phyloP scores from a whole-genome alignment of 495 filamentous ascomycete species.

The Tuber borchii region DNA sequence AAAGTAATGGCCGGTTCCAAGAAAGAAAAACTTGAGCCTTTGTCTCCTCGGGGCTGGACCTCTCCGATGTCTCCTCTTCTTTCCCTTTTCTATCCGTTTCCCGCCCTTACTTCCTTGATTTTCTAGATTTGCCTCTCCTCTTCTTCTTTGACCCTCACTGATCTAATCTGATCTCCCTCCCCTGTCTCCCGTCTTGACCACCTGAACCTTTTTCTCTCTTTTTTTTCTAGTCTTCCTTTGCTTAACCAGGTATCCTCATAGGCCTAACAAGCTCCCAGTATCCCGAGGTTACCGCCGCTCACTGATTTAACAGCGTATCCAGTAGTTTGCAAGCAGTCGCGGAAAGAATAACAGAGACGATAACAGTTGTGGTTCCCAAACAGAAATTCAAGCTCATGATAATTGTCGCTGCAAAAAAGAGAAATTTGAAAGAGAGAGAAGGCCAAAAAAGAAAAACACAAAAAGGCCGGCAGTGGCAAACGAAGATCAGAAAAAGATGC shows the following conservation, averaged over 20 bases:
- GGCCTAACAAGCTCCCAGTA: not conserved
- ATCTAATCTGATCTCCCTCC: not conserved
- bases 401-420: constrained; percentile 19
- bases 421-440: constrained; percentile 6
- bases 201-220: not conserved
- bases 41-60: not conserved
- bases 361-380: constrained; percentile 17
- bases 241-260: not conserved
- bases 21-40: not conserved
- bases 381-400: constrained; percentile 28
- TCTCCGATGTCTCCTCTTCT: constrained; percentile 7
- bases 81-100: constrained; percentile 6
- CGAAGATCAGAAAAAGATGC: not conserved
- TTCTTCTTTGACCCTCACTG: not conserved
- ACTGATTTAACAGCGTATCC: constrained; percentile 11
- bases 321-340: constrained; percentile 11
- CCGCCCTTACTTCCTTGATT: constrained; percentile 2
- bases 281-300: not conserved
- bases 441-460: constrained; percentile 8
- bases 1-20: not conserved
- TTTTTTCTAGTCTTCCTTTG: not conserved
- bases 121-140: constrained; percentile 3
- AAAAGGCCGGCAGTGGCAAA: not conserved
- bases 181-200: not conserved
- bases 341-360: constrained; percentile 11